Evolutionary conservation across 805 yeast genomes (phyloP), one percentile per base, ranked within the genome.

Genomic region (Candida michaelii): DNA sequence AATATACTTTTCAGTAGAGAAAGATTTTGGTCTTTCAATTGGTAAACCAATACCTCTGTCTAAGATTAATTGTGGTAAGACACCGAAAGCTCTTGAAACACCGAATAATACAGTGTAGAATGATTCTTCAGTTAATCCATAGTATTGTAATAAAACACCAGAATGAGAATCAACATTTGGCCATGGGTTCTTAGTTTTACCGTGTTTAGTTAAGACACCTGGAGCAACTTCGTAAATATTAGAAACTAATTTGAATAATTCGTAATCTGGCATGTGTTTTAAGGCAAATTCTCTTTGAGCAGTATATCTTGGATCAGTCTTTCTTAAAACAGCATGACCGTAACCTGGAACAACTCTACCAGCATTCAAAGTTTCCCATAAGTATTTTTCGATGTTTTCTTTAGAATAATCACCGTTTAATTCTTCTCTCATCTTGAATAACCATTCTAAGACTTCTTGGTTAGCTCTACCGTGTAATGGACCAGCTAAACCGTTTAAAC

Each of bases 1-100:
- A 63, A 80, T 82, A 77, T 85, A 87, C 74, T 89, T 89, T 73
- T 88, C 91, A 52, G 96, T 88, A 48, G 95, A 86, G 88, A 89
- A 87, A 50, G 95, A 71, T 74, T 82, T 84, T 60, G 93, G 93
- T 63, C 93, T 77, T 69, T 85, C 93, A 52, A 85, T 83, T 43
- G 93, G 89, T 63, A 84, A 62, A 40, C 91, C 91, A 43, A 81
- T 65, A 51, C 81, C 79, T 51, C 93, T 74, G 70, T 85, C 93
- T 79, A 86, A 79, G 53, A 85, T 80, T 62, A 85, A 73, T 69
- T 85, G 93, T 30, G 88, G 79, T 59, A 85, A 70, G 38, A 85
- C 88, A 52, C 93, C 93, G 47, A 85, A 72, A 30, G 90, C 80
- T 65, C 93, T 80, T 48, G 90, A 80, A 46, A 85, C 90, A 59